Conservation (phyloP, 768 basidiomycete genomes). For the Amanita polypyramis region DNA sequence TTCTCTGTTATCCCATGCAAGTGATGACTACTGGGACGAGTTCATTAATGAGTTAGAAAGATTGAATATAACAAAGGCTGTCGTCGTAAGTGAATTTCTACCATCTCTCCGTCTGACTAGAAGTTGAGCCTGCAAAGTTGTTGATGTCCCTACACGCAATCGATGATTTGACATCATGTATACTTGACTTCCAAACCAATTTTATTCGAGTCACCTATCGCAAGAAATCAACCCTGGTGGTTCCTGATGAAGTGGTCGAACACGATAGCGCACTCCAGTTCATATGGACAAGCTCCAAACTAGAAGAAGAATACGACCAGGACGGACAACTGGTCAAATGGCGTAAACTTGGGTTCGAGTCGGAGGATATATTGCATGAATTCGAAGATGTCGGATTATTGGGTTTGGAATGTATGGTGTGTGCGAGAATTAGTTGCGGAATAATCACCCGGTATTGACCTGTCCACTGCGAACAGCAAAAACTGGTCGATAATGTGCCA, state of each 20-base stretch:
- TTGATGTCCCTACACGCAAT: conserved; percentile 76
- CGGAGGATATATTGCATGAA: conserved; percentile 65
- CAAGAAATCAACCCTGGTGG: conserved; percentile 72
- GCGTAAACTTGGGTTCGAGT: conserved; percentile 69
- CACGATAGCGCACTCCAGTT: conserved; percentile 49
- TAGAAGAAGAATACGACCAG: conserved; percentile 41
- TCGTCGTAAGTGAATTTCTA: conserved; percentile 49
- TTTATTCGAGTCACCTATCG: conserved; percentile 69
- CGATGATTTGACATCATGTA: conserved; percentile 74
- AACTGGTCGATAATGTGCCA: conserved; percentile 57
- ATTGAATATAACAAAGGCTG: conserved; percentile 71
- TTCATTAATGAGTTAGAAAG: conserved; percentile 68
- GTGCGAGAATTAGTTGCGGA: conserved; percentile 14
- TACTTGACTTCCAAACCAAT: conserved; percentile 84
- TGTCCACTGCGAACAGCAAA: conserved; percentile 29
- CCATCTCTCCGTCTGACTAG: background rate
- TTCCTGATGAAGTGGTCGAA: conserved; percentile 48
- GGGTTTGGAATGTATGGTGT: conserved; percentile 73
- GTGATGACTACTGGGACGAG: conserved; percentile 67
- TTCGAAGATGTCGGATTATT: conserved; percentile 72
- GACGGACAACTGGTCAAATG: conserved; percentile 51
- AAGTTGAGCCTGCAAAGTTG: conserved; percentile 32
- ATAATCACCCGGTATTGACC: background rate
- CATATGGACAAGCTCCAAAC: conserved; percentile 58
- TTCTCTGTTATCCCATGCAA: conserved; percentile 72